Percentiles rank a stretch among this genome's conserved stretches.
Conservation (phyloP, 352 stramenopile genomes). For the Phytophthora rubi region DNA sequence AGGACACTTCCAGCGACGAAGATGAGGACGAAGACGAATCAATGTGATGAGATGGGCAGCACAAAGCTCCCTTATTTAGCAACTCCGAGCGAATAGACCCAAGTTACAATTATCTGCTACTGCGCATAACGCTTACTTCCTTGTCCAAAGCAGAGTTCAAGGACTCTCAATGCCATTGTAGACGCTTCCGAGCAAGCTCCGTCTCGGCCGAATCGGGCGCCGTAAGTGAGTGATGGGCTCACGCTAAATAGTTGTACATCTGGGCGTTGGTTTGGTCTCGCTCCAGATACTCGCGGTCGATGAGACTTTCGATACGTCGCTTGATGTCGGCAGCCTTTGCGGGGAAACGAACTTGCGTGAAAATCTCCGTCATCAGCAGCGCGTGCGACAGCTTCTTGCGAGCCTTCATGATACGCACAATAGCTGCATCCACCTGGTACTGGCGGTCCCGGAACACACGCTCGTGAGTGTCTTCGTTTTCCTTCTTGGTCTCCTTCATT, state of each 20-base stretch:
- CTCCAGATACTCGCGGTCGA: slow-evolving; percentile 91
- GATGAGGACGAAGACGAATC: slow-evolving; percentile 27
- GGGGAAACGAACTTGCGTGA: slow-evolving; percentile 92
- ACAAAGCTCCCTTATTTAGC: slow-evolving; percentile 40
- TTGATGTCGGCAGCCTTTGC: slow-evolving; percentile 88
- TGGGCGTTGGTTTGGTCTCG: slow-evolving; percentile 79
- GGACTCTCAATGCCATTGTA: slow-evolving; percentile 23
- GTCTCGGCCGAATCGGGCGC: slow-evolving; percentile 6
- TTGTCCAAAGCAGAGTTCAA: slow-evolving; percentile 25
- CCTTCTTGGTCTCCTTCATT: slow-evolving; percentile 94
- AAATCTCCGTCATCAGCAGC: slow-evolving; percentile 96
- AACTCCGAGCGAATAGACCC: slow-evolving; percentile 23
- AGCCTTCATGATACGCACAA: slow-evolving; percentile 99
- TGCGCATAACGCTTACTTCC: slow-evolving; percentile 19
- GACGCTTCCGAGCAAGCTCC: slow-evolving; percentile 15
- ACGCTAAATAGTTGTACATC: slow-evolving; percentile 91
- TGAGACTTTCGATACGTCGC: slow-evolving; percentile 89
- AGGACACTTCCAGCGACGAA: slow-evolving; percentile 34
- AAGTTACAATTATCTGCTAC: slow-evolving; percentile 33
- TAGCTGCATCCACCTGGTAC: slow-evolving; percentile 95
- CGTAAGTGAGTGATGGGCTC: slow-evolving; percentile 20
- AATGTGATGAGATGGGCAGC: slow-evolving; percentile 11
- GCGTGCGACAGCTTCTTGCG: slow-evolving; percentile 96
- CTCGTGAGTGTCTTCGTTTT: slow-evolving; percentile 94
- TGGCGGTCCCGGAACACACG: slow-evolving; percentile 93